Percentiles rank a stretch among this genome's conserved stretches.
phyloP scores from a whole-genome alignment of 495 filamentous ascomycete genomes.

The Schizothecium vesticola region DNA sequence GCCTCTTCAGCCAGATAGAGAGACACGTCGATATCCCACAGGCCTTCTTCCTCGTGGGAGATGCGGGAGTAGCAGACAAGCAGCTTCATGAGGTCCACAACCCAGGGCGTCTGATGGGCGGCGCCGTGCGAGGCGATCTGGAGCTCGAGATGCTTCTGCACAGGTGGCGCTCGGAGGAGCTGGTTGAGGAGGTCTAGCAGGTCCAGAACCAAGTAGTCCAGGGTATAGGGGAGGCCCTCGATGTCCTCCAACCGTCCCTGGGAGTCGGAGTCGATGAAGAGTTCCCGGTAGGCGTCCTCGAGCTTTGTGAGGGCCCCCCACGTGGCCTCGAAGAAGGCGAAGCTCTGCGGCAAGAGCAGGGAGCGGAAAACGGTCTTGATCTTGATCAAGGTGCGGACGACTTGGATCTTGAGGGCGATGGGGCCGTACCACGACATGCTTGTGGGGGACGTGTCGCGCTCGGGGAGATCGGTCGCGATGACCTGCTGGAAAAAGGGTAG shows the following conservation, averaged over 20 bases:
- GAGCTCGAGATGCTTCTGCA: slow-evolving; percentile 75
- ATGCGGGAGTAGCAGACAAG: slow-evolving; percentile 87
- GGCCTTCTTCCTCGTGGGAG: slow-evolving; percentile 80
- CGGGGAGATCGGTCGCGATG: background rate
- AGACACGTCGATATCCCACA: slow-evolving; percentile 96
- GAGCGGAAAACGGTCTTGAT: slow-evolving; percentile 77
- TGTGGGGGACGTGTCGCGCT: background rate
- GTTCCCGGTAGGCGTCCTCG: slow-evolving; percentile 62
- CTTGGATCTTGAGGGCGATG: slow-evolving; percentile 80
- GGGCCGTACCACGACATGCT: slow-evolving; percentile 58
- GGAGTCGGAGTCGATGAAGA: slow-evolving; percentile 78
- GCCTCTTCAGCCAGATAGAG: slow-evolving; percentile 93
- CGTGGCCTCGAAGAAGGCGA: slow-evolving; percentile 70
- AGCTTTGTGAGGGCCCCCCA: slow-evolving; percentile 80
- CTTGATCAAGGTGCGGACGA: slow-evolving; percentile 88
- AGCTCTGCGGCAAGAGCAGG: slow-evolving; percentile 73
- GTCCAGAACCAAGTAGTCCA: slow-evolving; percentile 91
- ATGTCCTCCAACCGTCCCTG: slow-evolving; percentile 86
- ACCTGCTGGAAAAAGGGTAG: slow-evolving; percentile 75
- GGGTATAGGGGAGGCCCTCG: slow-evolving; percentile 85
- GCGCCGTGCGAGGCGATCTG: slow-evolving; percentile 56
- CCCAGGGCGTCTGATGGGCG: slow-evolving; percentile 60
- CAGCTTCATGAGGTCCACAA: slow-evolving; percentile 75
- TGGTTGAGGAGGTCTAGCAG: slow-evolving; percentile 90
- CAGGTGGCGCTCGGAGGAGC: slow-evolving; percentile 72